Evolutionary conservation across 78 protist species (phyloP).

Genomic region (Dictyostelium firmibasis): DNA sequence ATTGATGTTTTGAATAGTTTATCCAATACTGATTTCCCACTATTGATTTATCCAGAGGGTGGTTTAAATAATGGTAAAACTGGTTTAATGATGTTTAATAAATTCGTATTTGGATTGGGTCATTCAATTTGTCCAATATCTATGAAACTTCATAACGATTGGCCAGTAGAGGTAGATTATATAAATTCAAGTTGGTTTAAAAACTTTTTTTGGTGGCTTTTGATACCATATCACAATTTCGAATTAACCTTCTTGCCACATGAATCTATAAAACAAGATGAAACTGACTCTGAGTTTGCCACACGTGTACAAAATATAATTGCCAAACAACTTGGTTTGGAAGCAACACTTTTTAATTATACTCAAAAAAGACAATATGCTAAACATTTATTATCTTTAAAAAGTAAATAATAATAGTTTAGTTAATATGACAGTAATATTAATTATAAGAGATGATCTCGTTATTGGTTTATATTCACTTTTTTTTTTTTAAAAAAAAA

Average conservation of each 20-base stretch:
- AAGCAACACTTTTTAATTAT: slow-evolving; percentile 26
- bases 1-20: slow-evolving; percentile 11
- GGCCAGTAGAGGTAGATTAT: slow-evolving; percentile 64
- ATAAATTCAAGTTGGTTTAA: slow-evolving; percentile 47
- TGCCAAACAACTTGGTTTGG: slow-evolving; percentile 22
- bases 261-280: background rate
- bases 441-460: no score
- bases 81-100: slow-evolving; percentile 69
- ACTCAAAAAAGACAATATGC: slow-evolving; percentile 48
- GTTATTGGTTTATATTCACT: no score
- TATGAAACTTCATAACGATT: background rate
- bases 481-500: no score
- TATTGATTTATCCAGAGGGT: slow-evolving; percentile 62
- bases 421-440: no score
- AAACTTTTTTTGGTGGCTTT: slow-evolving; percentile 53
- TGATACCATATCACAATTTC: slow-evolving; percentile 29
- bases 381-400: background rate
- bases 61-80: slow-evolving; percentile 39
- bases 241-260: background rate
- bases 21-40: background rate
- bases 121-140: slow-evolving; percentile 22
- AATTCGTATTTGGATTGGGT: slow-evolving; percentile 60
- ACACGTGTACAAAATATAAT: slow-evolving; percentile 39
- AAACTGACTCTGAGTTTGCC: slow-evolving; percentile 45
- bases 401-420: background rate